Base-by-base conservation (phyloP, 2,329 filamentous ascomycete species). In the Colletotrichum godetiae region DNA sequence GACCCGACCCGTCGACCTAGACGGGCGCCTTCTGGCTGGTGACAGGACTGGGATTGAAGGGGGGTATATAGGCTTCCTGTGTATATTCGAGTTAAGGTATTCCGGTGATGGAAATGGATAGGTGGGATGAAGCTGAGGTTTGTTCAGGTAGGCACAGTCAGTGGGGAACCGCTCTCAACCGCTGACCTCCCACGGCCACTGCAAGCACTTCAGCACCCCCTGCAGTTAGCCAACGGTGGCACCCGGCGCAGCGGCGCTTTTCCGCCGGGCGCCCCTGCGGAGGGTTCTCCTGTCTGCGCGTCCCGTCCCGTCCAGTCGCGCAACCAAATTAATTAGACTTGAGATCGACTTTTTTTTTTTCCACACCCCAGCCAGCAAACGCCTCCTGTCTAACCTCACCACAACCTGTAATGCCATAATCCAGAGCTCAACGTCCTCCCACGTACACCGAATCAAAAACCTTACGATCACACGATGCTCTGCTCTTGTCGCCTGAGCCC, bases 401-500 rank as follows among this genome's bases (percentile, higher is more conserved):
- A 22, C 19, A n/a, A 49, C 42, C 42, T 10, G 22, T 12, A 12
- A 35, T 35, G 11, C 33, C 22, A 31, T 33, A 56, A 24, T 22
- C 49, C 19, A 19, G n/a, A 22, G 15, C 10, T n/a, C 49, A 22
- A 64, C 31, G 5, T 31, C 19, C 22, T 57, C 52, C 52, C 19
- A 22, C 8, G 2, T 31, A 5, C 31, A 31, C 66, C 19, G 33
- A 57, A 8, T 35, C 5, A 29, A 1, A 60, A n/a, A 59, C 10
- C 66, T 12, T 11, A 46, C 64, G 74, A 78, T 74, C 22, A n/a
- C 29, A 66, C 0, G 60, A 89, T 89, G 87, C 82, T 78, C 74
- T 89, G 87, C 77, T 79, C 84, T 27, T 90, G 88, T 74, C 84
- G 86, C 71, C 82, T 81, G 7, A 80, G 82, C 35, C 82, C 87